Conservation (phyloP, 805 yeast genomes). For the Lipomyces yamanashiensis region DNA sequence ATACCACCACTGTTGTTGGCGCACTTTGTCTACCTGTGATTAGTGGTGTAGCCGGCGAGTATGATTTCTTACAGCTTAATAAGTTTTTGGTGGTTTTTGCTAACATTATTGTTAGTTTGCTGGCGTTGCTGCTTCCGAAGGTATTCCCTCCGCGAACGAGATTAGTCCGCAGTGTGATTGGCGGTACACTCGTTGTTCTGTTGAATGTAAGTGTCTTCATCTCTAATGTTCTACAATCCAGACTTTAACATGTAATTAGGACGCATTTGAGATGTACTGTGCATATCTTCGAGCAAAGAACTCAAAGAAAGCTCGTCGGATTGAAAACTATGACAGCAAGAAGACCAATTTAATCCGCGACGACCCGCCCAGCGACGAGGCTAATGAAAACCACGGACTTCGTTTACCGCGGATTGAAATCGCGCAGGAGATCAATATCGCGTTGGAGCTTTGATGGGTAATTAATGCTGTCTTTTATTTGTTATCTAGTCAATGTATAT, state of each 20-base stretch:
- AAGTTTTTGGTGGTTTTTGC: not conserved
- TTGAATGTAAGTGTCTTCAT: slow-evolving; percentile 18
- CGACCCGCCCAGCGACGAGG: not conserved
- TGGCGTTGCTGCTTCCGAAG: slow-evolving; percentile 15
- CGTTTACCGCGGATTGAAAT: not conserved
- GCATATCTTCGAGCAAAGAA: slow-evolving; percentile 18
- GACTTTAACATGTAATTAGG: slow-evolving; percentile 1
- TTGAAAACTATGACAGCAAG: slow-evolving; percentile 13
- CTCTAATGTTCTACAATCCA: not conserved
- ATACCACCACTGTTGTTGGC: slow-evolving; percentile 13
- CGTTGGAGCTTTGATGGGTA: not conserved
- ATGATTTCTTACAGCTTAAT: not conserved
- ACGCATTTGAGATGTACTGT: slow-evolving; percentile 30
- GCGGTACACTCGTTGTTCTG: slow-evolving; percentile 25
- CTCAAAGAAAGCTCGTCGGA: slow-evolving; percentile 9
- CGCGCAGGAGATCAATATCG: slow-evolving; percentile 4
- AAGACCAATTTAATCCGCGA: not conserved
- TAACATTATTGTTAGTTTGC: slow-evolving; percentile 4
- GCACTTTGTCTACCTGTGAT: slow-evolving; percentile 24
- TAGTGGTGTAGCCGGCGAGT: slow-evolving; percentile 29
- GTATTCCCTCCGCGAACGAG: slow-evolving; percentile 1
- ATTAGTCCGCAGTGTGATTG: slow-evolving; percentile 22
- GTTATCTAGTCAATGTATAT: too few relatives aligned
- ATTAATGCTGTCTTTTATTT: not conserved
- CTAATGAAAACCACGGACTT: not conserved